phyloP scores from a whole-genome alignment of 192 early-diverging fungal genomes.

The Cetraspora pellucida region DNA sequence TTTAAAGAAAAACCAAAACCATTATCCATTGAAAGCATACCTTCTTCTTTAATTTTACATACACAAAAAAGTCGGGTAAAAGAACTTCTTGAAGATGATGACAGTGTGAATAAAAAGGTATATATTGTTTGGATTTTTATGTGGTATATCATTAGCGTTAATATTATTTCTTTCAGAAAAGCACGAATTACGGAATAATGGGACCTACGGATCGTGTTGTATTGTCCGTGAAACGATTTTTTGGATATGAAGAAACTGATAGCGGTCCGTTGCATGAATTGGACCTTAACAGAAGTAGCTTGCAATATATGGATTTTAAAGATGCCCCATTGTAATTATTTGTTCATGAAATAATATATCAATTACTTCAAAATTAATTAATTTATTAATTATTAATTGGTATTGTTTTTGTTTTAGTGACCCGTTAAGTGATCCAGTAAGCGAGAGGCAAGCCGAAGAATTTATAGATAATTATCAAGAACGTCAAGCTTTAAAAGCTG shows the following conservation, averaged over 20 bases:
- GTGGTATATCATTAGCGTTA: neutral
- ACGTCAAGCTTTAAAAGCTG: slow-evolving; percentile 43
- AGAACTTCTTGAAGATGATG: slow-evolving; percentile 47
- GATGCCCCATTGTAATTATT: no score
- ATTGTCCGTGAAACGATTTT: neutral
- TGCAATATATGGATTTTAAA: neutral
- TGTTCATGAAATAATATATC: no score
- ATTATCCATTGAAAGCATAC: slow-evolving; percentile 46
- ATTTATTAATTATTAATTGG: neutral
- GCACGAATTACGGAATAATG: neutral
- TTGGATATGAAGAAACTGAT: slow-evolving; percentile 18
- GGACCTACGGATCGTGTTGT: neutral
- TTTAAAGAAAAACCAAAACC: slow-evolving; percentile 54
- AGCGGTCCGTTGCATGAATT: neutral
- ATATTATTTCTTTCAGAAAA: neutral
- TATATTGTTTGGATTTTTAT: neutral
- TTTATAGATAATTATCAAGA: slow-evolving; percentile 41
- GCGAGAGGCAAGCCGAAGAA: slow-evolving; percentile 27
- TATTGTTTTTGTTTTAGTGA: neutral
- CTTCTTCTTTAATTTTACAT: slow-evolving; percentile 44
- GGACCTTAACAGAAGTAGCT: neutral
- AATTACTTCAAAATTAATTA: neutral
- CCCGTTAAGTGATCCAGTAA: slow-evolving; percentile 8
- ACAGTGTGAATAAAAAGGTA: slow-evolving; percentile 33
- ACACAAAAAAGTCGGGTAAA: slow-evolving; percentile 55